phyloP scores from a whole-genome alignment of 805 yeast species.

The Barnettozyma botsteinii region DNA sequence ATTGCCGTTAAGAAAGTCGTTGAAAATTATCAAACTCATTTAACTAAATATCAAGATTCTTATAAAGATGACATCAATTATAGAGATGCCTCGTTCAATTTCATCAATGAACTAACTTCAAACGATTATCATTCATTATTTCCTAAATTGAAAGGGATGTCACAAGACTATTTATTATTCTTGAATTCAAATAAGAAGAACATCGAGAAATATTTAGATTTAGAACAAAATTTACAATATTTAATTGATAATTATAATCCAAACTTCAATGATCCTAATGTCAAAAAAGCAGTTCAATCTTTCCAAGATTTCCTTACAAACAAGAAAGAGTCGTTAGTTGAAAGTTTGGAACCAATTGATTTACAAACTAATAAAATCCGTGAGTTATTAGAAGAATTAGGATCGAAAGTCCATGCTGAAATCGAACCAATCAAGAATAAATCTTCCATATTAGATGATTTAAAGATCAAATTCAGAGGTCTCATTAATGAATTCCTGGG shows the following conservation, averaged over 20 bases:
- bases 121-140: neutral
- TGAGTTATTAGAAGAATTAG: neutral
- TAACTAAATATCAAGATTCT: constrained; percentile 6
- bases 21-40: constrained; percentile 29
- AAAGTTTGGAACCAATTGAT: neutral
- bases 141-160: neutral
- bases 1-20: constrained; percentile 77
- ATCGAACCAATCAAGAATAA: neutral
- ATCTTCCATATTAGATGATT: constrained; percentile 5
- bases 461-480: constrained; percentile 11
- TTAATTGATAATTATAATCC: constrained; percentile 58
- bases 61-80: constrained; percentile 2
- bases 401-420: constrained; percentile 1
- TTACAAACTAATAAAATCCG: neutral
- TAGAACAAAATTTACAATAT: constrained; percentile 41
- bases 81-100: neutral
- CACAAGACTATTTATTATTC: constrained; percentile 7
- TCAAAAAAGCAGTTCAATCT: constrained; percentile 50
- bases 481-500: no score
- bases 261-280: constrained; percentile 71
- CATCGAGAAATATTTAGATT: constrained; percentile 19
- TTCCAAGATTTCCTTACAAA: constrained; percentile 40
- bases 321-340: neutral
- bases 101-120: neutral
- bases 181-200: constrained; percentile 13